Evolutionary conservation across 2,329 filamentous ascomycete genomes (phyloP).

Genomic region (Colletotrichum lini): DNA sequence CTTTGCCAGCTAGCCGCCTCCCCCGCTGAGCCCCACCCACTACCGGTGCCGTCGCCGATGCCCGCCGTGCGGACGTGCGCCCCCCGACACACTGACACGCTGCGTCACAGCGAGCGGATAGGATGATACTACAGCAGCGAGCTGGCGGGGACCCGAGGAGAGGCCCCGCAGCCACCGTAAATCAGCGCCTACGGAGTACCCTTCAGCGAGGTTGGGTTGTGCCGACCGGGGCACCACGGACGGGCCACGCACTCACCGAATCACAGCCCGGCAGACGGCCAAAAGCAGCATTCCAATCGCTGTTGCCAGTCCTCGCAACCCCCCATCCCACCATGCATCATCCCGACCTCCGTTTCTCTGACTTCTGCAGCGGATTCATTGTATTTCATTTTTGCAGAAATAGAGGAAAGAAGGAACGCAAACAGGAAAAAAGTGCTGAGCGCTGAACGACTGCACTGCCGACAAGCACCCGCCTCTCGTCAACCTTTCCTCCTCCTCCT

Average conservation of each 20-base stretch:
- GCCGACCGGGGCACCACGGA: slow-evolving; percentile 16
- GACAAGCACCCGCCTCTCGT: neutral
- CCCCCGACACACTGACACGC: slow-evolving; percentile 1
- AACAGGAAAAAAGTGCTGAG: neutral
- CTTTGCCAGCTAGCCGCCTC: neutral
- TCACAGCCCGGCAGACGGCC: slow-evolving; percentile 37
- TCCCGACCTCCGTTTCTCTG: slow-evolving; percentile 8
- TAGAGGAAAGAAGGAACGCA: neutral
- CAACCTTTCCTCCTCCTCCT: neutral
- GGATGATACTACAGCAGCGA: neutral
- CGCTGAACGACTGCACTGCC: neutral
- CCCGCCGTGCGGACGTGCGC: slow-evolving; percentile 13
- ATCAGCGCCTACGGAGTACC: slow-evolving; percentile 1
- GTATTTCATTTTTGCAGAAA: no score
- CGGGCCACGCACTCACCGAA: slow-evolving; percentile 33
- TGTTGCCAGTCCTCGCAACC: neutral
- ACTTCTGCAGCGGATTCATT: neutral
- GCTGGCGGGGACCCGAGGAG: slow-evolving; percentile 4
- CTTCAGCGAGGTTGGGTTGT: slow-evolving; percentile 17
- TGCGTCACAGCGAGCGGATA: neutral
- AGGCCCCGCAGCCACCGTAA: slow-evolving; percentile 19
- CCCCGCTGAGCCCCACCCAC: slow-evolving; percentile 11
- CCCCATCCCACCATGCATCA: slow-evolving; percentile 20
- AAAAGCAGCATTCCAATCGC: slow-evolving; percentile 37
- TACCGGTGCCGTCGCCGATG: slow-evolving; percentile 4